These are phyloP conservation scores for Nidularia pulvinata DNA, from an alignment of 768 basidiomycete species.

Conservation along the genomic window DNA sequence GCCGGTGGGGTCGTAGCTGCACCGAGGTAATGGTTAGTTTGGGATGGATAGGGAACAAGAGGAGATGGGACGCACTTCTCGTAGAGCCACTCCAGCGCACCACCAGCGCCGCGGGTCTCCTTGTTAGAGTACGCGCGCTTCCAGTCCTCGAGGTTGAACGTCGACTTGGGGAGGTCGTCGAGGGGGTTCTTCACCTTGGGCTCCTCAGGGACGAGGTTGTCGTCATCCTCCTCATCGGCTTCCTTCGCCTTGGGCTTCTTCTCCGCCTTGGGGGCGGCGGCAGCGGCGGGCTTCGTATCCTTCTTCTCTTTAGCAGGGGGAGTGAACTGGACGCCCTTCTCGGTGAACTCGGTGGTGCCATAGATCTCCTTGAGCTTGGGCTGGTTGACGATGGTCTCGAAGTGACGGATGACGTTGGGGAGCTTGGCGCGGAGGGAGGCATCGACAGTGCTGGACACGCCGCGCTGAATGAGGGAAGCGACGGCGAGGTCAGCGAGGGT, in stretches of 20 bases:
- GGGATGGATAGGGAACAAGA: not conserved
- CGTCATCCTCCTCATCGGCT: conserved; percentile 79
- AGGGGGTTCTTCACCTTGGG: conserved; percentile 96
- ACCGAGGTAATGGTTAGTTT: not conserved
- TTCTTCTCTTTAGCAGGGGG: conserved; percentile 80
- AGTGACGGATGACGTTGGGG: conserved; percentile 80
- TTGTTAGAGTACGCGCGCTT: conserved; percentile 98
- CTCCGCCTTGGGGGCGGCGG: conserved; percentile 53
- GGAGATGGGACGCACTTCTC: conserved; percentile 63
- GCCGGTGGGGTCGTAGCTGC: conserved; percentile 84
- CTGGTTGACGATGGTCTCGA: conserved; percentile 89
- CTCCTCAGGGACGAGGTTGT: conserved; percentile 69
- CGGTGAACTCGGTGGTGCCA: conserved; percentile 56
- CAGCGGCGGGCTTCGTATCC: conserved; percentile 52
- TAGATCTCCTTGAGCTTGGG: conserved; percentile 70
- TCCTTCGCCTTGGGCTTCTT: conserved; percentile 64
- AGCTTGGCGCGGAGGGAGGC: conserved; percentile 61
- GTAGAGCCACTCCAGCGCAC: conserved; percentile 96
- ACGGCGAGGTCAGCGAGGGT: conserved; percentile 86
- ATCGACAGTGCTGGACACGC: conserved; percentile 61
- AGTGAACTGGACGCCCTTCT: conserved; percentile 70
- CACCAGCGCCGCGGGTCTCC: conserved; percentile 86
- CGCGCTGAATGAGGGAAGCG: conserved; percentile 56
- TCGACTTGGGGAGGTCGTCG: conserved; percentile 86
- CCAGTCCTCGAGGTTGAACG: conserved; percentile 94